Conservation (phyloP, 176 grass and related monocot genomes). For the Coix lacrymajobi region DNA sequence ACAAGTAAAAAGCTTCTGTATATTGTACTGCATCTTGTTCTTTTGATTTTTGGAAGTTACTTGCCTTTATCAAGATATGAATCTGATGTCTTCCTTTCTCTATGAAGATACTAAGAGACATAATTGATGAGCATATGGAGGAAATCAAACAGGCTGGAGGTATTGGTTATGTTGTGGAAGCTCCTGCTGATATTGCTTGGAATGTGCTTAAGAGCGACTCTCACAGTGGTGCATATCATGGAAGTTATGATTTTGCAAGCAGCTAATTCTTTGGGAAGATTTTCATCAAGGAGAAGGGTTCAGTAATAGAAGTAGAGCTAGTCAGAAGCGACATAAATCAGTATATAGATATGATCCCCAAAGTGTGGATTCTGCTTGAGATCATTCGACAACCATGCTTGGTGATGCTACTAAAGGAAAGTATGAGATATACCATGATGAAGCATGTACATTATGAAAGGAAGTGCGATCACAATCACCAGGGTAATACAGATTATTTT, state of each 20-base stretch:
- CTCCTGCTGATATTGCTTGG: slow-evolving; percentile 16
- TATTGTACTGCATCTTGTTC: neutral
- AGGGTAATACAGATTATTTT: slow-evolving; percentile 28
- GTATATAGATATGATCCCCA: slow-evolving; percentile 65
- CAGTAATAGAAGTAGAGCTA: slow-evolving; percentile 40
- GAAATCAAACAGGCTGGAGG: slow-evolving; percentile 80
- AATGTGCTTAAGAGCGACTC: slow-evolving; percentile 15
- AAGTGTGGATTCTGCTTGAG: slow-evolving; percentile 41
- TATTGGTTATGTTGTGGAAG: slow-evolving; percentile 50
- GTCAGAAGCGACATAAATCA: slow-evolving; percentile 30
- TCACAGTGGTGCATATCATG: slow-evolving; percentile 14
- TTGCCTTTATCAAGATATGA: slow-evolving; percentile 19
- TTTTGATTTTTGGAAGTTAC: slow-evolving; percentile 19
- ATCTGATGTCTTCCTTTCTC: slow-evolving; percentile 21
- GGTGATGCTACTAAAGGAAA: slow-evolving; percentile 20
- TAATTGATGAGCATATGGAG: slow-evolving; percentile 98
- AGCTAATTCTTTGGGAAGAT: slow-evolving; percentile 36
- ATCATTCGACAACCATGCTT: slow-evolving; percentile 15
- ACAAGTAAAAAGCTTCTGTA: neutral
- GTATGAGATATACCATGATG: slow-evolving; percentile 25
- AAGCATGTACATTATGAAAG: slow-evolving; percentile 23
- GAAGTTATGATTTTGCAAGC: slow-evolving; percentile 22
- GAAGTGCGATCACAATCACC: slow-evolving; percentile 26
- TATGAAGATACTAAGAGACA: slow-evolving; percentile 89
- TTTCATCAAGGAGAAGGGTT: slow-evolving; percentile 41